Percentiles rank a stretch among this genome's conserved stretches.
Evolutionary conservation across 257 asterid species (phyloP).

Genomic region (Apocynum venetum): DNA sequence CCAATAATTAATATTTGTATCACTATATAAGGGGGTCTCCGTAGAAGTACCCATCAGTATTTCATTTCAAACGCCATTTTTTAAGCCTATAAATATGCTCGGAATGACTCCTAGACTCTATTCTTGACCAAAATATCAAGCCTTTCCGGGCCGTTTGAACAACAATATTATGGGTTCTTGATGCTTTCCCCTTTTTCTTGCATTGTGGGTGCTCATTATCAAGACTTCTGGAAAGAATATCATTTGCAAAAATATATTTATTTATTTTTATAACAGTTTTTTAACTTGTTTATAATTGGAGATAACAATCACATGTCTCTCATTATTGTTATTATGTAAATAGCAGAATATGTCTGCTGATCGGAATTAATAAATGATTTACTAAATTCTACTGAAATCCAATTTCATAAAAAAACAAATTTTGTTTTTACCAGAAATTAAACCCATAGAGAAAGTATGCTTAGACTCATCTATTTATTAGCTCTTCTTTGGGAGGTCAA

Average conservation of each 20-base stretch:
- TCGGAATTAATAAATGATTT: too few relatives aligned
- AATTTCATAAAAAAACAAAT: too few relatives aligned
- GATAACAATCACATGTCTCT: too few relatives aligned
- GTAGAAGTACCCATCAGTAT: neutral
- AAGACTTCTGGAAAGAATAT: neutral
- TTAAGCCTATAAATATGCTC: neutral
- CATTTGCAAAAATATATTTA: neutral
- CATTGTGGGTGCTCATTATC: neutral
- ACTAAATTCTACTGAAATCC: too few relatives aligned
- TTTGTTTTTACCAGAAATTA: too few relatives aligned
- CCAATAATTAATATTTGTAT: conserved; percentile 1
- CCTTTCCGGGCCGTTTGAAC: neutral
- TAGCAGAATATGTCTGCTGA: too few relatives aligned
- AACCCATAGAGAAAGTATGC: too few relatives aligned
- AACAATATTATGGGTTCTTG: neutral
- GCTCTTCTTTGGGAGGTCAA: neutral
- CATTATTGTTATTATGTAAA: too few relatives aligned
- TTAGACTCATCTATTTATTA: neutral
- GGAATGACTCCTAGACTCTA: conserved; percentile 3
- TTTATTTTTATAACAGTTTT: neutral
- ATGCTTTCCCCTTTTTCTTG: neutral
- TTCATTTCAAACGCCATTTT: neutral
- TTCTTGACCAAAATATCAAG: conserved; percentile 10
- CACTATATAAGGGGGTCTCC: conserved; percentile 1
- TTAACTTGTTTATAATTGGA: too few relatives aligned